Conservation (phyloP, 2,329 filamentous ascomycete genomes). For the Cylindrodendrum hubeiense region DNA sequence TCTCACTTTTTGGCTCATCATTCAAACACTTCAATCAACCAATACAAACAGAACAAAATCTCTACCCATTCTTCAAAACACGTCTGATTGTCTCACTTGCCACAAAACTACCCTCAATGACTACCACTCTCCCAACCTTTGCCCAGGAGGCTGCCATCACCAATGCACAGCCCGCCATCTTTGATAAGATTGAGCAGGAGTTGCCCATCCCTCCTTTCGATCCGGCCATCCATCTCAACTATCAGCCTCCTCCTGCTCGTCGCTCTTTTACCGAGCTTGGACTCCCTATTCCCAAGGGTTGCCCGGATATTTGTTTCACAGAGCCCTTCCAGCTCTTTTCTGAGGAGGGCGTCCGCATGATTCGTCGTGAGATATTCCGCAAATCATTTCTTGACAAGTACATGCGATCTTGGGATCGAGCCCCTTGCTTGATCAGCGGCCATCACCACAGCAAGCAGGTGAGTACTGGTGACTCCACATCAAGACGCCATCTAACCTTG, state of each 20-base stretch:
- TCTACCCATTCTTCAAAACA: too few relatives aligned
- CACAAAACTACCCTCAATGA: too few relatives aligned
- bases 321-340: constrained; percentile 25
- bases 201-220: background rate
- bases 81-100: too few relatives aligned
- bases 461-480: too few relatives aligned
- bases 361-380: constrained; percentile 20
- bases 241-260: background rate
- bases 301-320: constrained; percentile 21
- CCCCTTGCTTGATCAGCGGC: constrained; percentile 9
- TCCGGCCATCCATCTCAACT: constrained; percentile 6
- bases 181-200: background rate
- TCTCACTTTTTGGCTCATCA: too few relatives aligned
- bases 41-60: too few relatives aligned
- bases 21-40: too few relatives aligned
- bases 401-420: too few relatives aligned
- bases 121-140: too few relatives aligned
- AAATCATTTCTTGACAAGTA: constrained; percentile 21
- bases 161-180: background rate
- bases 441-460: background rate
- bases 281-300: constrained; percentile 14
- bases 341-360: constrained; percentile 23
- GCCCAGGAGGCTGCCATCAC: background rate
- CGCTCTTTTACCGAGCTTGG: constrained; percentile 22
- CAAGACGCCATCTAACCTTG: too few relatives aligned